Base-by-base conservation (phyloP, 352 stramenopile species). In the Paralagenidium karlingii region DNA sequence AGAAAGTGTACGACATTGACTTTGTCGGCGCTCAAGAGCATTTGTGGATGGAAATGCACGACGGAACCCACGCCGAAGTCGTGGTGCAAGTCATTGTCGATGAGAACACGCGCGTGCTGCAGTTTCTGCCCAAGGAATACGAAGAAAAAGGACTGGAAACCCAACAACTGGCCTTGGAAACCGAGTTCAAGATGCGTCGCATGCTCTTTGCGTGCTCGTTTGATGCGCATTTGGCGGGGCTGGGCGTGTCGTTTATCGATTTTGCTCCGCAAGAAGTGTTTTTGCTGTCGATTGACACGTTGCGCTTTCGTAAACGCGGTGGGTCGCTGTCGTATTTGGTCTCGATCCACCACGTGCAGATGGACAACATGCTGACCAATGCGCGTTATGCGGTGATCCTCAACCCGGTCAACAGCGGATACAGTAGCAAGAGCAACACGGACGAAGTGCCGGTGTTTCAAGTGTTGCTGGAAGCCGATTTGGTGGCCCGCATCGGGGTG, bases 331-430 rank as follows among this genome's bases (percentile, higher is more conserved):
- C 80, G 45, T 92, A 75, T 75, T 62, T 60, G 8, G 69, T 85
- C 20, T 85, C 73, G 8, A 55, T 92, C 19, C 68, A 87, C 36
- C 71, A 89, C 46, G 69, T 73, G 16, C 78, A 92, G 55, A 48
- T 87, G 15, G 78, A 92, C 40, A 84, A 92, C 52, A 92, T 92
- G 78, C 53, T 92, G 13, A 45, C 66, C 12, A 78, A 49, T 13
- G 74, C 78, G 1, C 82, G 82, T 42, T 92, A 88, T 53, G 73
- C 78, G 7, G 78, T 89, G 6, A 83, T 92, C 19, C 49, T 92
- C 46, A 86, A 85, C 53, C 78, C 75, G 3, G 55, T 83, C 4
- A 71, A 82, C 39, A 63, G 73, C 3, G 78, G 78, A 3, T 92
- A 83, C 44, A 88, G 73, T 57, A 70, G 80, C 45, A 82, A 69